These are phyloP conservation scores for Adenanthera pavonina DNA, from an alignment of 306 rosid genomes.

Conservation along the genomic window DNA sequence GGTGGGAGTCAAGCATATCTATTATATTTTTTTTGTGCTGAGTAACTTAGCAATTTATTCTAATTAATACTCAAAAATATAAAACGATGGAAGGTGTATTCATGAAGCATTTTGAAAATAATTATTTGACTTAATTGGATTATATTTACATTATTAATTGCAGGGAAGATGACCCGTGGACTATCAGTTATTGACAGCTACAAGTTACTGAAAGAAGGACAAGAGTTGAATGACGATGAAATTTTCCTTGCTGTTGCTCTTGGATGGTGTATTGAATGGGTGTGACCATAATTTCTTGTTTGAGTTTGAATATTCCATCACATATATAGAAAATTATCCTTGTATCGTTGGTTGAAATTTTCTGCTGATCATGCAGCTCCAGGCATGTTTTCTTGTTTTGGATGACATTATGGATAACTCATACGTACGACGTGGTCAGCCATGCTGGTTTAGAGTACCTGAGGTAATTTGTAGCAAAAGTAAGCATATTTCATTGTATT, in stretches of 20 bases:
- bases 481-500: not conserved
- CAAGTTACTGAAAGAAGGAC: slow-evolving; percentile 47
- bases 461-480: slow-evolving; percentile 46
- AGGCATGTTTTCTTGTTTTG: slow-evolving; percentile 63
- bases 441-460: slow-evolving; percentile 64
- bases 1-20: slow-evolving; percentile 51
- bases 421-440: slow-evolving; percentile 63
- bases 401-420: slow-evolving; percentile 67
- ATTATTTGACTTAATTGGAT: slow-evolving; percentile 32
- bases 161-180: slow-evolving; percentile 68
- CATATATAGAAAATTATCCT: not conserved
- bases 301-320: not conserved
- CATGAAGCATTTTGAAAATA: not conserved
- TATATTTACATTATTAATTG: slow-evolving; percentile 16
- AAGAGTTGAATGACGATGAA: slow-evolving; percentile 56
- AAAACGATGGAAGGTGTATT: slow-evolving; percentile 21
- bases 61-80: not conserved
- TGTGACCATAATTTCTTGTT: slow-evolving; percentile 15
- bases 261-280: slow-evolving; percentile 76
- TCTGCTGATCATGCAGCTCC: slow-evolving; percentile 53
- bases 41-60: slow-evolving; percentile 3
- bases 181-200: slow-evolving; percentile 62
- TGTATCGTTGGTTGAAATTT: not conserved
- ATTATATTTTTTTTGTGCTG: slow-evolving; percentile 25
- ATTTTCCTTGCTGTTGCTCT: slow-evolving; percentile 61